phyloP scores from a whole-genome alignment of 139 green algal genomes.

The Closterium sp. region DNA sequence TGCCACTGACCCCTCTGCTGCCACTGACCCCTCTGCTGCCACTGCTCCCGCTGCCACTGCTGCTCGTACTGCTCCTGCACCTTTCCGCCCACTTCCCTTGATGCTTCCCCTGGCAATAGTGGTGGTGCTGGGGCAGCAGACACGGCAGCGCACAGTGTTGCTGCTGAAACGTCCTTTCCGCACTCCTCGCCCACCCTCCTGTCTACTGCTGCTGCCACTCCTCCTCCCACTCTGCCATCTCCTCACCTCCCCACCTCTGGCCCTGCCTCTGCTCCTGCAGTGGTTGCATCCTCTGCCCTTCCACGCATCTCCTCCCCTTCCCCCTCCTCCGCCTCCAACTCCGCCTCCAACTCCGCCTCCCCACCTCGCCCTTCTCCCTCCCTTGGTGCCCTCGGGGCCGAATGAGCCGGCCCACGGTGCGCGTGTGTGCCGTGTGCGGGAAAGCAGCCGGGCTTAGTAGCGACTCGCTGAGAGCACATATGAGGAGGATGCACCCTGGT shows the following conservation, averaged over 20 bases:
- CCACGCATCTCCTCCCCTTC: not conserved
- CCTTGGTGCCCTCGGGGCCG: not conserved
- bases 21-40: too few relatives aligned
- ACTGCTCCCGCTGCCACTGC: too few relatives aligned
- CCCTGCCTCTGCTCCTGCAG: not conserved
- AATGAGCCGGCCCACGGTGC: not conserved
- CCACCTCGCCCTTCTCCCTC: not conserved
- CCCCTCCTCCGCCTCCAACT: not conserved
- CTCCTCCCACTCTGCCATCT: not conserved
- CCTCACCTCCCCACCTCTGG: not conserved
- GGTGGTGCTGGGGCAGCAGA: not conserved
- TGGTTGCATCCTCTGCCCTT: not conserved
- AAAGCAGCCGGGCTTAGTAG: slow-evolving; percentile 65
- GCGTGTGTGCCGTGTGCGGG: slow-evolving; percentile 56
- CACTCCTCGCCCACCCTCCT: too few relatives aligned
- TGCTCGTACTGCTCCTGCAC: too few relatives aligned
- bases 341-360: not conserved
- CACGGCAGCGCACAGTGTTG: not conserved
- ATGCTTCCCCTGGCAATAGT: not conserved
- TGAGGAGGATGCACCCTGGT: slow-evolving; percentile 65
- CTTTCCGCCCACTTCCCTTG: not conserved
- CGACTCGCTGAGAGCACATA: slow-evolving; percentile 69
- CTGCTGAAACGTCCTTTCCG: too few relatives aligned
- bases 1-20: not conserved
- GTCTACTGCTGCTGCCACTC: not conserved